Evolutionary conservation across 176 grass and related monocot genomes (phyloP).

Genomic region (Typha latifolia): DNA sequence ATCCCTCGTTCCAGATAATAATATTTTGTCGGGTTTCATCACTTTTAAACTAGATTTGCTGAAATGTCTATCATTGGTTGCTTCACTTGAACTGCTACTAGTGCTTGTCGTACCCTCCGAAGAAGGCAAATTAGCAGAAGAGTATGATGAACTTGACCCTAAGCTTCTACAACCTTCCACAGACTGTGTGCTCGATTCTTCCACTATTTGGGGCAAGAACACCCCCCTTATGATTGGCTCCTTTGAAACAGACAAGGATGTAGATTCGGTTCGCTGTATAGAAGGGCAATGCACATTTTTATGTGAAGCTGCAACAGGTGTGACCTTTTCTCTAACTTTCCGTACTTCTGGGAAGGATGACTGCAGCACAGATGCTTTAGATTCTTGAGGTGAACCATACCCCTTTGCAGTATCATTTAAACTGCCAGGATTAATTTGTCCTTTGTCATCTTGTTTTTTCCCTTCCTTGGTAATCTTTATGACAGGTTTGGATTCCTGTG

Average conservation of each 20-base stretch:
- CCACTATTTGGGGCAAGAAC: conserved; percentile 21
- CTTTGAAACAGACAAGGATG: conserved; percentile 23
- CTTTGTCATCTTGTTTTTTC: background rate
- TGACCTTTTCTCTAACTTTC: conserved; percentile 32
- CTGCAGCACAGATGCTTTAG: conserved; percentile 34
- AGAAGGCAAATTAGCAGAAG: conserved; percentile 29
- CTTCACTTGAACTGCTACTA: conserved; percentile 21
- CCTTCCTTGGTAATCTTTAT: background rate
- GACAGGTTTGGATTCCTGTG: conserved; percentile 34
- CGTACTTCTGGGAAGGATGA: conserved; percentile 9
- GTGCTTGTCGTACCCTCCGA: conserved; percentile 12
- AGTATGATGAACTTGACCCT: conserved; percentile 7
- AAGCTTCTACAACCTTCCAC: conserved; percentile 15
- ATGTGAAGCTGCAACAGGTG: background rate
- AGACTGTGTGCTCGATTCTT: conserved; percentile 4
- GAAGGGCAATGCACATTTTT: conserved; percentile 12
- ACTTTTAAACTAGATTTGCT: conserved; percentile 11
- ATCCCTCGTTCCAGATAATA: conserved; percentile 17
- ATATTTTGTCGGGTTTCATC: conserved; percentile 12
- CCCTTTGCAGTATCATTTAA: conserved; percentile 31
- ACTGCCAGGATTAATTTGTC: conserved; percentile 23
- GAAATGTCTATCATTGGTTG: conserved; percentile 10
- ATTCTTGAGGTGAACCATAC: conserved; percentile 34
- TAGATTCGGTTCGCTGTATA: conserved; percentile 21
- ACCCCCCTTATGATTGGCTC: conserved; percentile 5